phyloP scores from a whole-genome alignment of 2,329 filamentous ascomycete species.

The Colletotrichum orchidophilum region DNA sequence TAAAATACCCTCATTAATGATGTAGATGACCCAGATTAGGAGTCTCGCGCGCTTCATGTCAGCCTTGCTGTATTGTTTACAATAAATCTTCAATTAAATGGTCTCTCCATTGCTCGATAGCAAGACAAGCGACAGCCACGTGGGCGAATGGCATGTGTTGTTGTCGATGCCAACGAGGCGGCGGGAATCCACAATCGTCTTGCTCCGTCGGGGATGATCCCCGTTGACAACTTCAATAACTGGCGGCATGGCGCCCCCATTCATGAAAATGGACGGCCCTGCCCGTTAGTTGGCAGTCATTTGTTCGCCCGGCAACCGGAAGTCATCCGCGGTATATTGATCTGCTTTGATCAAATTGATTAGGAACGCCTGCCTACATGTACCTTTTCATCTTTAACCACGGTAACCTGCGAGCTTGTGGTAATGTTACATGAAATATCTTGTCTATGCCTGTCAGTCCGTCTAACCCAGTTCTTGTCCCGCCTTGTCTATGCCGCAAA shows the following conservation, averaged over 20 bases:
- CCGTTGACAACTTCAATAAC: constrained; percentile 10
- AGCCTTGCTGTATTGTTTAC: not conserved
- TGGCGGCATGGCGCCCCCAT: not conserved
- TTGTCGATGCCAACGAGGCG: constrained; percentile 11
- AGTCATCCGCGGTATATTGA: not conserved
- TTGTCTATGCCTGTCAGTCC: not conserved
- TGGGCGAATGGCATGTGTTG: constrained; percentile 5
- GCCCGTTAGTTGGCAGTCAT: not conserved
- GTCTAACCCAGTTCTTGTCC: not conserved
- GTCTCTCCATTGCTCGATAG: not conserved
- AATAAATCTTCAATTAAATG: not conserved
- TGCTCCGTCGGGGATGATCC: constrained; percentile 6
- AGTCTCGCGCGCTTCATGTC: not conserved
- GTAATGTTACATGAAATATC: not conserved
- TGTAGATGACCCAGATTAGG: not conserved
- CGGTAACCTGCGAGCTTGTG: not conserved
- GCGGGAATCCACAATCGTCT: not conserved
- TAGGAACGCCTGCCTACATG: not conserved
- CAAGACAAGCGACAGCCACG: not conserved
- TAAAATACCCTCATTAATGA: not conserved
- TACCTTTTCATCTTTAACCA: not conserved
- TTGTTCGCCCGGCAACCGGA: not conserved
- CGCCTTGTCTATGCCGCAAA: not conserved
- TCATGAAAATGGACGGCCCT: not conserved
- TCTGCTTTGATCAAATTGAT: not conserved